phyloP scores from a whole-genome alignment of 306 rosid species.

The Leucaena leucocephala region DNA sequence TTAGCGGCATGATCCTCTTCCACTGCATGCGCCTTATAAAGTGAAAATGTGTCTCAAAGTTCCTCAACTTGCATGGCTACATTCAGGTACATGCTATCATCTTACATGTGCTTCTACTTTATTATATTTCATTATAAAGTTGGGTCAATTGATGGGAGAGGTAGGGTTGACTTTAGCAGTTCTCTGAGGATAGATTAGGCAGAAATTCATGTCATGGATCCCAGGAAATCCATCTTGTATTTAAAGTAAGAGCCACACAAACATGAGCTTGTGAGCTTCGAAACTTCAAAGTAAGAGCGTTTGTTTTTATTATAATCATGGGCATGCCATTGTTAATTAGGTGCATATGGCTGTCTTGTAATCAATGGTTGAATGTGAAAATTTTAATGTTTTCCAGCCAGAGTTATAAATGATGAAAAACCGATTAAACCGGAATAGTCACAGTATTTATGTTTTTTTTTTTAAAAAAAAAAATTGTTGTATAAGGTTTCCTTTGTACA shows the following conservation, averaged over 20 bases:
- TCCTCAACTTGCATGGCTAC: not conserved
- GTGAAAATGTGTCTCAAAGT: not conserved
- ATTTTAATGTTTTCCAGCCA: not conserved
- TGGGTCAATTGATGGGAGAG: not conserved
- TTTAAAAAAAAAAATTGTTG: too few relatives aligned
- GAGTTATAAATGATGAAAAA: too few relatives aligned
- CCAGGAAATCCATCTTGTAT: not conserved
- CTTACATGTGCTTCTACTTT: not conserved
- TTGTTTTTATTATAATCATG: not conserved
- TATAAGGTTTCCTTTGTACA: too few relatives aligned
- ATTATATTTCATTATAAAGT: too few relatives aligned
- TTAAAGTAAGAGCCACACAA: not conserved
- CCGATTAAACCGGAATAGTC: too few relatives aligned
- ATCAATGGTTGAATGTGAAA: not conserved
- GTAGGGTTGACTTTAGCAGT: not conserved
- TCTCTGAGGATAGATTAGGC: not conserved
- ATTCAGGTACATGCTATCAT: not conserved
- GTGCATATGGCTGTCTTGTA: not conserved
- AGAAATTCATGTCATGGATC: not conserved
- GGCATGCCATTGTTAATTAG: not conserved
- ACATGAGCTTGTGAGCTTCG: not conserved
- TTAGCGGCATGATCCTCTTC: not conserved
- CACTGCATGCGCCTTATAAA: conserved; percentile 6
- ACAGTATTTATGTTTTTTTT: too few relatives aligned
- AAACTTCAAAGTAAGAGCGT: not conserved